Conservation (phyloP, 2,329 filamentous ascomycete genomes). For the Colletotrichum camelliae region DNA sequence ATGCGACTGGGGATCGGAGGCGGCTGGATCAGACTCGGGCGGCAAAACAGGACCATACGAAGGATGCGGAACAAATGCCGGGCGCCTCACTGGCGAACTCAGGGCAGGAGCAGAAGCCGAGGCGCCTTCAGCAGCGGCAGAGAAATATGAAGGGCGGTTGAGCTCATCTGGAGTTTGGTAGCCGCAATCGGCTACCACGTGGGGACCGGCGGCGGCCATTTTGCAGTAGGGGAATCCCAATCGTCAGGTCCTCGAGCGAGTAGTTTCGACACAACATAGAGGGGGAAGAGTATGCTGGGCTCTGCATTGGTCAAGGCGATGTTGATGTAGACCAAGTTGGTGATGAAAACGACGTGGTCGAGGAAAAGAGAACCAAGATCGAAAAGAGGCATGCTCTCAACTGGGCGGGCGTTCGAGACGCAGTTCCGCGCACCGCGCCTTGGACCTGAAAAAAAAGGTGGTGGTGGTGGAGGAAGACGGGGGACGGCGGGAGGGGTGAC, state of each 20-base stretch:
- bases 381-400: conserved; percentile 51
- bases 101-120: background rate
- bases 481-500: background rate
- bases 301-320: conserved; percentile 55
- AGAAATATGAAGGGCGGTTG: conserved; percentile 32
- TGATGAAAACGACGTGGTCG: conserved; percentile 58
- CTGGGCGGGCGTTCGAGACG: conserved; percentile 6
- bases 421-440: background rate
- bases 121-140: conserved; percentile 12
- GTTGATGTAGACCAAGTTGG: conserved; percentile 58
- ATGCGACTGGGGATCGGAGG: conserved; percentile 19
- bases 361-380: conserved; percentile 58
- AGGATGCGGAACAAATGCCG: conserved; percentile 8
- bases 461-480: background rate
- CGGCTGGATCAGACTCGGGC: background rate
- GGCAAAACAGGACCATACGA: conserved; percentile 10
- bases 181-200: conserved; percentile 34
- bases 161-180: conserved; percentile 46
- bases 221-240: conserved; percentile 41
- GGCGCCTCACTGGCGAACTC: conserved; percentile 5
- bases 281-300: conserved; percentile 47
- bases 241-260: conserved; percentile 53
- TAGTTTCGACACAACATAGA: conserved; percentile 56
- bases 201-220: conserved; percentile 39
- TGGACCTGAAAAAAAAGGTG: background rate